Evolutionary conservation across 495 filamentous ascomycete genomes (phyloP), one percentile per base, ranked within the genome.

Genomic region (Bathelium albidoporum): DNA sequence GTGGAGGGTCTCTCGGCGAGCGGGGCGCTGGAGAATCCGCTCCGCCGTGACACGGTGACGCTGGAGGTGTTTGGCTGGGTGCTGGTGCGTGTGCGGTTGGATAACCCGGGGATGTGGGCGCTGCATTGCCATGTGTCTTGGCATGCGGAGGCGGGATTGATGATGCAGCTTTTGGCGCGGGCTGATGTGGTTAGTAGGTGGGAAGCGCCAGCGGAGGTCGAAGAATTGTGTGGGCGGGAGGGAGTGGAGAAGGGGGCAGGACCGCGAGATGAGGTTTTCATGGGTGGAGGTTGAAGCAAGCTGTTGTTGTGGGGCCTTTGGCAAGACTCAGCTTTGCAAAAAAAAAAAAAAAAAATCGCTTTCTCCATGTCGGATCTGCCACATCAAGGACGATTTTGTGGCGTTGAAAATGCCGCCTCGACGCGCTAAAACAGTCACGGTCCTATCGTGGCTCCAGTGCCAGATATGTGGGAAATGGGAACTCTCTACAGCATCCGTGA

Each of bases 61-160:
- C 67, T 73, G 12, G 70, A 70, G 36, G 69, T 62, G 14, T 73
- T 71, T 59, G 72, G 70, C 10, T 74, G 72, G 72, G 66, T 71
- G 44, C 49, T 75, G 49, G 29, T 75, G 1, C 31, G 72, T 12
- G 69, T 75, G 22, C 58, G 68, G 1, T 68, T 72, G 5, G 71
- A 74, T 63, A 75, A 75, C 60, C 64, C 73, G 32, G 73, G 73
- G 4, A 62, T 68, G 1, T 73, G 72, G 72, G 65, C 65, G 7
- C 68, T 74, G 20, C 71, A 73, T 63, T 73, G 73, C 55, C 71
- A 74, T 66, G 52, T 64, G 76, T 74, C 75, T 7, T 86, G 83
- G 84, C 84, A 87, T 72, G 70, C 73, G 7, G 81, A 84, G 63
- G 80, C 81, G 18, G 83, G 83, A 0, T 75, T 86, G 74, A 60